phyloP scores from a whole-genome alignment of 2,329 filamentous ascomycete species.

The Aureobasidium leucospermi region DNA sequence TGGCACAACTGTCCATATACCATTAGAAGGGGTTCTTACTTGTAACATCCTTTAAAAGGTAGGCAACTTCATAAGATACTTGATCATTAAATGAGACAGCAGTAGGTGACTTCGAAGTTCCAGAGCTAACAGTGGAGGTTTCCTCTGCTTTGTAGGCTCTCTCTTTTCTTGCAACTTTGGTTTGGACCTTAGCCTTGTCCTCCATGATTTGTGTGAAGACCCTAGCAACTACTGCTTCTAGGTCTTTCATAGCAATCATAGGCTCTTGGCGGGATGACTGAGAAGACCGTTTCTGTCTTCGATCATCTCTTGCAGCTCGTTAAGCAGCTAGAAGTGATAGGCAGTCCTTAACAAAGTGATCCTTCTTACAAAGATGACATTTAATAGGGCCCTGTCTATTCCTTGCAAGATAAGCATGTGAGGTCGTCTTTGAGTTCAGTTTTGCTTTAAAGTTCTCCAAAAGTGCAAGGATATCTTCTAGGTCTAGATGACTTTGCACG shows the following conservation, averaged over 20 bases:
- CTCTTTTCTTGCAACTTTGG: not conserved
- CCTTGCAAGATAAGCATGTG: too few relatives aligned
- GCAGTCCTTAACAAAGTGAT: not conserved
- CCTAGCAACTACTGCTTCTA: not conserved
- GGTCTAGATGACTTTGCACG: not conserved
- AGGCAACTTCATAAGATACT: not conserved
- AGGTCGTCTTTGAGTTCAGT: too few relatives aligned
- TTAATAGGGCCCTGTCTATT: not conserved
- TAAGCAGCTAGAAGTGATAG: not conserved
- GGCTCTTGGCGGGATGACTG: not conserved
- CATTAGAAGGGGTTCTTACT: not conserved
- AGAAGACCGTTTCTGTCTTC: not conserved
- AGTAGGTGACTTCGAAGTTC: not conserved
- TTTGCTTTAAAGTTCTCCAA: too few relatives aligned
- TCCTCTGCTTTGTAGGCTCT: not conserved
- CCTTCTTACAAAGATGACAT: not conserved
- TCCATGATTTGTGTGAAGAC: not conserved
- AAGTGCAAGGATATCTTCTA: not conserved
- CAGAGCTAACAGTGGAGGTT: not conserved
- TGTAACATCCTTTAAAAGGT: not conserved
- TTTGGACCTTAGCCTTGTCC: not conserved
- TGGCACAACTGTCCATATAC: not conserved
- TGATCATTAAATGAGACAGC: not conserved
- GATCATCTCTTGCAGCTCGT: not conserved
- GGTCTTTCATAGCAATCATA: not conserved